Evolutionary conservation across 352 stramenopile genomes (phyloP).

Genomic region (Globisporangium solare): DNA sequence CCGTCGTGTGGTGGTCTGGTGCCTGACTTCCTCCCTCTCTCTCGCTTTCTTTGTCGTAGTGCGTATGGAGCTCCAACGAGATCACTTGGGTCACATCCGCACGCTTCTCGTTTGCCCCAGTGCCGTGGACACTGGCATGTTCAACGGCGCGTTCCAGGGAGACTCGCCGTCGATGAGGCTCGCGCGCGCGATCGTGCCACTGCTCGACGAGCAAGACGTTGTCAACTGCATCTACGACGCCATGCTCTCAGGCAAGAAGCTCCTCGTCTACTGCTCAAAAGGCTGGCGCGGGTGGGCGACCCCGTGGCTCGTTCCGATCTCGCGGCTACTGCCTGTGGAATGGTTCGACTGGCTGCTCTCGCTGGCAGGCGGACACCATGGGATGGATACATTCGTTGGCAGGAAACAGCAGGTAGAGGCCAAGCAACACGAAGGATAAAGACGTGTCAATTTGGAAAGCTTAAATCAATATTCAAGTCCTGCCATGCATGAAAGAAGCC

Average conservation of each 20-base stretch:
- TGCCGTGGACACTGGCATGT: constrained; percentile 76
- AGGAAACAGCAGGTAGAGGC: background rate
- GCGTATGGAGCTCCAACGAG: constrained; percentile 64
- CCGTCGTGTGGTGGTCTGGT: background rate
- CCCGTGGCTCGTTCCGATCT: constrained; percentile 42
- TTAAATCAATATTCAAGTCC: too few species aligned
- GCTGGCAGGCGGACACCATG: constrained; percentile 53
- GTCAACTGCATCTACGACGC: constrained; percentile 43
- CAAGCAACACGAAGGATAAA: background rate
- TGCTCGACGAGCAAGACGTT: constrained; percentile 43
- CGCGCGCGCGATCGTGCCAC: constrained; percentile 40
- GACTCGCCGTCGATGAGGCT: constrained; percentile 33
- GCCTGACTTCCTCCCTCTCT: background rate
- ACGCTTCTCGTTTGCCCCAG: constrained; percentile 75
- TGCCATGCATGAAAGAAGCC: too few species aligned
- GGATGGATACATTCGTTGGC: constrained; percentile 76
- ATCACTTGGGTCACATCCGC: constrained; percentile 46
- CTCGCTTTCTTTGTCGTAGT: constrained; percentile 27
- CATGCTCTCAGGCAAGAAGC: constrained; percentile 48
- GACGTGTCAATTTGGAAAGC: too few species aligned
- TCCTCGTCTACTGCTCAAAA: constrained; percentile 62
- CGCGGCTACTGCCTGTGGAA: constrained; percentile 49
- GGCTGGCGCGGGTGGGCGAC: constrained; percentile 49
- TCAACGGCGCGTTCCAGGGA: constrained; percentile 44
- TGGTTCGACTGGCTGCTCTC: constrained; percentile 49